phyloP scores from a whole-genome alignment of 2,329 filamentous ascomycete genomes.

The Teratosphaeria gauchensis region DNA sequence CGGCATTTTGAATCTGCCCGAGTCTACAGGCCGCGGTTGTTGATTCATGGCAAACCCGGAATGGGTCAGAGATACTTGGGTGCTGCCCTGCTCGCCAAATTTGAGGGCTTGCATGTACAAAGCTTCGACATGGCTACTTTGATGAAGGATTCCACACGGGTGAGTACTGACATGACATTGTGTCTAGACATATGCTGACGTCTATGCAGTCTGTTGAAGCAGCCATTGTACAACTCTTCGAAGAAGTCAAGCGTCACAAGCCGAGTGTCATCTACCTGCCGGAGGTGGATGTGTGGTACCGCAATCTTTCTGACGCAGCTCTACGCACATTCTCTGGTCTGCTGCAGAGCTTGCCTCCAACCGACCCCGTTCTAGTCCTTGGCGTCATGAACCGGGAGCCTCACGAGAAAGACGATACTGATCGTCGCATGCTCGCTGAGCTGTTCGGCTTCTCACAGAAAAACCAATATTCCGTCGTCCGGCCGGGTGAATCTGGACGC shows the following conservation, averaged over 20 bases:
- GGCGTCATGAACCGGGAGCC: constrained; percentile 62
- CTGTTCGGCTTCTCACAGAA: constrained; percentile 78
- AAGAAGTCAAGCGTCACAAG: constrained; percentile 87
- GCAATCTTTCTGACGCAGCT: constrained; percentile 52
- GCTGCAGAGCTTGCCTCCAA: constrained; percentile 72
- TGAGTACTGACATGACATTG: constrained; percentile 11
- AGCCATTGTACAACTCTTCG: constrained; percentile 80
- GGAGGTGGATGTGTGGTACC: constrained; percentile 79
- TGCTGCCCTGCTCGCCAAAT: constrained; percentile 74
- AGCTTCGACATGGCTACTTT: constrained; percentile 86
- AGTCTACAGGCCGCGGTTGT: constrained; percentile 76
- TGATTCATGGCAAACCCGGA: constrained; percentile 71
- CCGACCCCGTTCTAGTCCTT: constrained; percentile 78
- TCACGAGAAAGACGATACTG: constrained; percentile 28
- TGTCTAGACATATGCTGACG: constrained; percentile 6
- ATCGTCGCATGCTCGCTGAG: constrained; percentile 54
- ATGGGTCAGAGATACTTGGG: constrained; percentile 93
- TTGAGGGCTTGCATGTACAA: constrained; percentile 90
- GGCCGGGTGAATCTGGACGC: constrained; percentile 55
- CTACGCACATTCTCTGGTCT: constrained; percentile 77
- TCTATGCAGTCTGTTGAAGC: constrained; percentile 58
- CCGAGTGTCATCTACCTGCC: constrained; percentile 94
- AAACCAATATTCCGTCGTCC: constrained; percentile 61
- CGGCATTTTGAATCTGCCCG: constrained; percentile 70
- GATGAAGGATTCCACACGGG: constrained; percentile 69